Conservation (phyloP, 2,329 filamentous ascomycete species). For the Fusarium pseudoanthophilum region DNA sequence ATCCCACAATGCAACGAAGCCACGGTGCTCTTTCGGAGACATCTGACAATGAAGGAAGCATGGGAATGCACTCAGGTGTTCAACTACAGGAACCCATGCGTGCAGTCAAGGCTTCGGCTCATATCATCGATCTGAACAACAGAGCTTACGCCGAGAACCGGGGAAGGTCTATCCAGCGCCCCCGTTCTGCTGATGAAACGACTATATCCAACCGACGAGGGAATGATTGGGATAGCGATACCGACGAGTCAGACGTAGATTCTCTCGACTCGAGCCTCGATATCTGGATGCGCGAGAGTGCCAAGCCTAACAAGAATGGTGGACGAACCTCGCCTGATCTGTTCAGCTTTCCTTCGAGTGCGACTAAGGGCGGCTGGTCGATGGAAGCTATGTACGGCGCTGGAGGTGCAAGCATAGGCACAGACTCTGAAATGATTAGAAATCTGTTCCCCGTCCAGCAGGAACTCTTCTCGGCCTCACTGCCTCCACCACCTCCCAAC, state of each 20-base stretch:
- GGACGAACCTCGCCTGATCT: slow-evolving; percentile 61
- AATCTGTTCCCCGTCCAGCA: slow-evolving; percentile 58
- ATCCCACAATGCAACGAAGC: slow-evolving; percentile 44
- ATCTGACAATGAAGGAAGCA: slow-evolving; percentile 35
- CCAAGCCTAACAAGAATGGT: slow-evolving; percentile 51
- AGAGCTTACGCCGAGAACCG: slow-evolving; percentile 34
- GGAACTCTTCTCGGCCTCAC: slow-evolving; percentile 51
- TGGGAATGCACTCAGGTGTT: slow-evolving; percentile 34
- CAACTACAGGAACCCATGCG: slow-evolving; percentile 25
- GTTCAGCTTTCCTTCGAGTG: slow-evolving; percentile 61
- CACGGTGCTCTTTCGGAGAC: slow-evolving; percentile 47
- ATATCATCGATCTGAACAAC: slow-evolving; percentile 38
- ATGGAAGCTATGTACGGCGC: slow-evolving; percentile 59
- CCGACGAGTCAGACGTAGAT: slow-evolving; percentile 53
- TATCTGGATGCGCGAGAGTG: slow-evolving; percentile 67
- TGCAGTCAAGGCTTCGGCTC: slow-evolving; percentile 31
- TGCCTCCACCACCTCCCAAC: slow-evolving; percentile 60
- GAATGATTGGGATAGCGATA: slow-evolving; percentile 58
- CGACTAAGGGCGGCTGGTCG: slow-evolving; percentile 57
- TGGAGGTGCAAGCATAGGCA: slow-evolving; percentile 36
- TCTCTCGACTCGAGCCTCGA: slow-evolving; percentile 64
- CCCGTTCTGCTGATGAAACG: slow-evolving; percentile 60
- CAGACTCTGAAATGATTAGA: slow-evolving; percentile 56
- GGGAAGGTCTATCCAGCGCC: slow-evolving; percentile 49
- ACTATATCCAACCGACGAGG: slow-evolving; percentile 54